Evolutionary conservation across 495 filamentous ascomycete genomes (phyloP).

Genomic region (Daldinia childiae): DNA sequence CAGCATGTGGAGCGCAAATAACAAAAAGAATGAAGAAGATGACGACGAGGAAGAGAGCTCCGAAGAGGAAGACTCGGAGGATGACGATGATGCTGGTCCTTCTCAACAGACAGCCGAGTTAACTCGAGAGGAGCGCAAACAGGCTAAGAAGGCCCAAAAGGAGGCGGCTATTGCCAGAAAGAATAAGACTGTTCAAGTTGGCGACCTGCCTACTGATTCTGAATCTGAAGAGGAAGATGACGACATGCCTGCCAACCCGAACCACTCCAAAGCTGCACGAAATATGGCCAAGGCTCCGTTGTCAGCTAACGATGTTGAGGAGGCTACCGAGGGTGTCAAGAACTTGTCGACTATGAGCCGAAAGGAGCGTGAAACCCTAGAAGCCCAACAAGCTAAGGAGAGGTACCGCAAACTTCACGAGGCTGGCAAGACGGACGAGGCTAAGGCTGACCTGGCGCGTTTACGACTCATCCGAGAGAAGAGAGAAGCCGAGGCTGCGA

Average conservation of each 20-base stretch:
- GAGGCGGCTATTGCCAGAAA: constrained; percentile 82
- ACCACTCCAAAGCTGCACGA: constrained; percentile 77
- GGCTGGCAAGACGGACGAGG: constrained; percentile 96
- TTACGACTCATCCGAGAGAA: constrained; percentile 82
- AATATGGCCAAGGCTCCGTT: constrained; percentile 57
- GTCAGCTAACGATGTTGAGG: constrained; percentile 57
- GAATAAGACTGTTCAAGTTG: constrained; percentile 72
- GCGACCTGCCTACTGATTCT: constrained; percentile 81
- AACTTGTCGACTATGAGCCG: constrained; percentile 64
- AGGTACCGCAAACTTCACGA: constrained; percentile 93
- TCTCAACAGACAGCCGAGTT: constrained; percentile 55
- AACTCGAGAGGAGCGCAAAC: constrained; percentile 87
- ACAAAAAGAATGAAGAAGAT: constrained; percentile 58
- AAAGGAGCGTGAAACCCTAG: constrained; percentile 86
- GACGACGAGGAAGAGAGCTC: constrained; percentile 57
- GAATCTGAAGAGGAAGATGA: constrained; percentile 70
- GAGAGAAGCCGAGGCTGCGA: constrained; percentile 80
- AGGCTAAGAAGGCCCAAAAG: constrained; percentile 90
- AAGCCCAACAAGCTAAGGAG: constrained; percentile 89
- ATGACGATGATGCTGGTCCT: constrained; percentile 48
- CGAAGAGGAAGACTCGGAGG: constrained; percentile 57
- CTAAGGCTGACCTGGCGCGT: constrained; percentile 88
- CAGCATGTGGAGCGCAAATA: constrained; percentile 73
- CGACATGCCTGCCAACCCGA: constrained; percentile 85
- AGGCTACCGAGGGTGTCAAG: constrained; percentile 59